These are phyloP conservation scores for Amanita thiersii DNA, from an alignment of 768 basidiomycete species.

Conservation along the genomic window DNA sequence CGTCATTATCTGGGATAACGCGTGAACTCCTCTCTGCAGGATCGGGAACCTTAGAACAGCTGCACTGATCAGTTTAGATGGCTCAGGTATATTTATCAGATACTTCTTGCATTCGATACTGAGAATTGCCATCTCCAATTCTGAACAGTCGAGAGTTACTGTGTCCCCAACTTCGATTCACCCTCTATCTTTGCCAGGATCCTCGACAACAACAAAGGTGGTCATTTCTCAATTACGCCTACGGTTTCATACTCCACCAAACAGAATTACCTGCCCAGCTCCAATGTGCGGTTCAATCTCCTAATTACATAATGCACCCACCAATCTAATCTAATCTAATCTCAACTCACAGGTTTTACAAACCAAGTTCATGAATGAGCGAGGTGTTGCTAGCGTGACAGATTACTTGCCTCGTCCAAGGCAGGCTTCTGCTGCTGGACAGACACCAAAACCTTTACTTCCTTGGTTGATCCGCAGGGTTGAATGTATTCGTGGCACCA, in stretches of 20 bases:
- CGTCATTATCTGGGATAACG: constrained; percentile 5
- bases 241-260: constrained; percentile 62
- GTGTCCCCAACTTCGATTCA: constrained; percentile 89
- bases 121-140: background rate
- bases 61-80: constrained; percentile 76
- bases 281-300: constrained; percentile 45
- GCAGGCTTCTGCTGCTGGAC: constrained; percentile 20
- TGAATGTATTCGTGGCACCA: constrained; percentile 78
- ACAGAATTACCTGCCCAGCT: constrained; percentile 77
- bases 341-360: constrained; percentile 56
- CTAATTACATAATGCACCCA: no score
- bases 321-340: background rate
- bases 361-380: constrained; percentile 87
- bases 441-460: constrained; percentile 51
- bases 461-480: constrained; percentile 83
- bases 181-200: constrained; percentile 89
- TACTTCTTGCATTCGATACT: background rate
- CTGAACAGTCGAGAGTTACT: constrained; percentile 77
- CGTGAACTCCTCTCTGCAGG: constrained; percentile 25
- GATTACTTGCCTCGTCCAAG: constrained; percentile 75
- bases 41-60: constrained; percentile 83
- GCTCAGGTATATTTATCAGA: constrained; percentile 45
- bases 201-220: constrained; percentile 85
- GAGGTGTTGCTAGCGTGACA: constrained; percentile 80
- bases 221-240: constrained; percentile 87